Conservation (phyloP, 345 rosid genomes). For the Xanthoceras sorbifolium region DNA sequence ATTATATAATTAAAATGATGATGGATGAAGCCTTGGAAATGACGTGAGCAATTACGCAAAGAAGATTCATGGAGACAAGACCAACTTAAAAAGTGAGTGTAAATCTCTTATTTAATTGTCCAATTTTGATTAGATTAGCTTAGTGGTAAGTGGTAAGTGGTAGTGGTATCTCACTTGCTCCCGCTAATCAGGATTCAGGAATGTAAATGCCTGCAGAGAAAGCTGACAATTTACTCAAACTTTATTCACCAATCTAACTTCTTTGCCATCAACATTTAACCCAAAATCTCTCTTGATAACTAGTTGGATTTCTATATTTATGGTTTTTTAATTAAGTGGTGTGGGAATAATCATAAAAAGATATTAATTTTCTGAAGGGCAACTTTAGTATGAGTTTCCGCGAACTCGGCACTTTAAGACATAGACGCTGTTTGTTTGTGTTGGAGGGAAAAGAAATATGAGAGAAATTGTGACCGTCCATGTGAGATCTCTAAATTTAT, state of each 20-base stretch:
- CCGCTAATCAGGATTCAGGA: conserved; percentile 26
- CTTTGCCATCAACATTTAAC: background rate
- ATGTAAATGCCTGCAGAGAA: background rate
- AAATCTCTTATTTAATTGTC: background rate
- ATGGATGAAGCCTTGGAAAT: background rate
- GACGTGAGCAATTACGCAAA: conserved; percentile 26
- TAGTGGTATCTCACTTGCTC: conserved; percentile 26
- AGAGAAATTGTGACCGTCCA: too few species aligned
- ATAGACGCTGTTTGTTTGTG: background rate
- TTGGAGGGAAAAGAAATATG: too few species aligned
- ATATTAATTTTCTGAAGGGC: background rate
- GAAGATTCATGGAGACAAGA: background rate
- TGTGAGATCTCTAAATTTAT: too few species aligned
- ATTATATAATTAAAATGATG: too few species aligned
- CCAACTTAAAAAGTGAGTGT: background rate
- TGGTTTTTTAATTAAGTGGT: background rate
- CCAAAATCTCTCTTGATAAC: background rate
- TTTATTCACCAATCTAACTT: background rate
- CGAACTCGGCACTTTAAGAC: background rate
- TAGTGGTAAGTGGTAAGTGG: conserved; percentile 14
- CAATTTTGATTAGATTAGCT: background rate
- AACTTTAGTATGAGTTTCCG: background rate
- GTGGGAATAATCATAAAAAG: background rate
- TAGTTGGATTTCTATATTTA: background rate
- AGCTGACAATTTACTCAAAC: background rate